phyloP scores from a whole-genome alignment of 129 eudicot genomes.

The Lonicera japonica region DNA sequence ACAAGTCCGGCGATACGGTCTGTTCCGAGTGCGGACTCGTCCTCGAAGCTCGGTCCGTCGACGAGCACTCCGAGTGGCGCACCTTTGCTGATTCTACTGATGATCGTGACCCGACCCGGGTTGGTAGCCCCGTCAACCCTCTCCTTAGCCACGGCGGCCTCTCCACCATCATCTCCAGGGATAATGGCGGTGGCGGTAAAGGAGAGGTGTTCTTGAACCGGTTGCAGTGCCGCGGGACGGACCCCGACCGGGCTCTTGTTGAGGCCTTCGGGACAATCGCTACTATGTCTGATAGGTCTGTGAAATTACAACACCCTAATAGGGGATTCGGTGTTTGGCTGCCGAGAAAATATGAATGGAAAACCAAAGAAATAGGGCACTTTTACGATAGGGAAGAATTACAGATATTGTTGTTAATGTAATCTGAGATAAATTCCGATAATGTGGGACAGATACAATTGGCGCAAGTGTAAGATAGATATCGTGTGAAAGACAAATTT shows the following conservation, averaged over 20 bases:
- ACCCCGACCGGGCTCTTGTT: slow-evolving; percentile 50
- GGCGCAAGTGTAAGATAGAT: too few species aligned
- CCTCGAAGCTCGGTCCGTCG: slow-evolving; percentile 64
- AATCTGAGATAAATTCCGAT: too few species aligned
- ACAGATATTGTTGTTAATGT: too few species aligned
- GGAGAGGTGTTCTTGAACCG: slow-evolving; percentile 36
- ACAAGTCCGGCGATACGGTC: slow-evolving; percentile 76
- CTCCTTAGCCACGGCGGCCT: slow-evolving; percentile 50
- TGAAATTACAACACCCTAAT: neutral
- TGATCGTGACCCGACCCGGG: slow-evolving; percentile 74
- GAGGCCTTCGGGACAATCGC: slow-evolving; percentile 61
- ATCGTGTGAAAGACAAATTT: too few species aligned
- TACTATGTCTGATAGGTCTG: slow-evolving; percentile 73
- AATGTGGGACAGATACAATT: too few species aligned
- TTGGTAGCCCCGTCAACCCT: slow-evolving; percentile 63
- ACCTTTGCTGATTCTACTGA: slow-evolving; percentile 65
- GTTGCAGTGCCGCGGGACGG: slow-evolving; percentile 60
- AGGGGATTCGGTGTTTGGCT: too few species aligned
- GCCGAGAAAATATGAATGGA: too few species aligned
- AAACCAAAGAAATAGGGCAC: too few species aligned
- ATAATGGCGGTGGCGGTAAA: slow-evolving; percentile 24
- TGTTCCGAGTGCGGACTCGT: slow-evolving; percentile 89
- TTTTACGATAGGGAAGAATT: too few species aligned
- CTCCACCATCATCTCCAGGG: slow-evolving; percentile 51
- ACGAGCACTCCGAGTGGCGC: slow-evolving; percentile 84